Percentiles rank a stretch among this genome's conserved stretches.
These are phyloP conservation scores for Epichloe coenophiala DNA, from an alignment of 2,329 filamentous ascomycete species.

Conservation along the genomic window DNA sequence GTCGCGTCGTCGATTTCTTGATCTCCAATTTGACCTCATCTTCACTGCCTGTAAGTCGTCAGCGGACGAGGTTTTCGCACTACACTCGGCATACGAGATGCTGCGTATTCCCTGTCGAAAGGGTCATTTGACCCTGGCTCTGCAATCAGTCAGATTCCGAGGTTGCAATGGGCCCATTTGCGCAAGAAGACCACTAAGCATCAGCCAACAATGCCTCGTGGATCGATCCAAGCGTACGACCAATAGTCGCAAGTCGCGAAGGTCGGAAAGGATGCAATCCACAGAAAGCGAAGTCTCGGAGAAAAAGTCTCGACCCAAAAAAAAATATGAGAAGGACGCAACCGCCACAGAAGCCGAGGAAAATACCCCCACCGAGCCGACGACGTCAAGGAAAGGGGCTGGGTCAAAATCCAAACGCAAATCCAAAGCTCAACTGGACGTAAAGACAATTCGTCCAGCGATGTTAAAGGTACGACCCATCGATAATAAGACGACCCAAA, in stretches of 20 bases:
- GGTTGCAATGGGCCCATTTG: background rate
- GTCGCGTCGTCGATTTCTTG: background rate
- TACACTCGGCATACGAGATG: constrained; percentile 12
- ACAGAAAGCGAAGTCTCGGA: background rate
- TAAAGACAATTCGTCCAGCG: constrained; percentile 16
- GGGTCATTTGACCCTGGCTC: constrained; percentile 7
- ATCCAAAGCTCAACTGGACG: constrained; percentile 8
- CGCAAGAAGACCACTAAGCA: background rate
- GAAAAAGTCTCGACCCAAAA: constrained; percentile 1
- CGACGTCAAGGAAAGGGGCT: background rate
- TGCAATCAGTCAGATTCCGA: background rate
- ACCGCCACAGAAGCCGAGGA: background rate
- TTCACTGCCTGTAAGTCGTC: background rate
- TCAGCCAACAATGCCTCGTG: background rate
- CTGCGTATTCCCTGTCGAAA: constrained; percentile 14
- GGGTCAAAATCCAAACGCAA: constrained; percentile 5
- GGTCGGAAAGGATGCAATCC: constrained; percentile 8
- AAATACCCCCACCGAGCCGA: background rate
- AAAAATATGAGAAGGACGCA: constrained; percentile 1
- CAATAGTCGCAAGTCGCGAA: background rate
- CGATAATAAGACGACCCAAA: constrained; percentile 16
- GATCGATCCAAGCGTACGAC: background rate
- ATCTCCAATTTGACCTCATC: background rate
- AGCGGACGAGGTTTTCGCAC: background rate
- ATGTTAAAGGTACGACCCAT: constrained; percentile 17